Percentiles rank a stretch among this genome's conserved stretches.
Evolutionary conservation across 345 rosid genomes (phyloP).

Genomic region (Passiflora organensis): DNA sequence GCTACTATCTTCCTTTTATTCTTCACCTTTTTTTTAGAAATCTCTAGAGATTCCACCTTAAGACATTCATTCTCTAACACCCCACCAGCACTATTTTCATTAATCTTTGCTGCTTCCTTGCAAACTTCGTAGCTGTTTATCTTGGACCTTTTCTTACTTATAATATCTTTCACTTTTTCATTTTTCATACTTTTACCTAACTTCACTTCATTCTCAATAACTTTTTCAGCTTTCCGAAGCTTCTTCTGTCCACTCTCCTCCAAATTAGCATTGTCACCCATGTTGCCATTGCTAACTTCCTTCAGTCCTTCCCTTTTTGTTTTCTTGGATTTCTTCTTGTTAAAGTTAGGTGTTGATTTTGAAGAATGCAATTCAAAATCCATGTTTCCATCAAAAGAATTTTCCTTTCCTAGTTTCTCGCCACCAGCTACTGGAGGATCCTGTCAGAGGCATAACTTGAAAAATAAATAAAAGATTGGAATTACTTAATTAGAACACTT

Average conservation of each 20-base stretch:
- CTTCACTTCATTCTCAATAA: constrained; percentile 8
- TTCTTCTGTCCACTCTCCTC: constrained; percentile 17
- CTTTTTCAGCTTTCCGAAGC: constrained; percentile 9
- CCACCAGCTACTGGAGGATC: constrained; percentile 28
- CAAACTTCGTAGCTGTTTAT: not conserved
- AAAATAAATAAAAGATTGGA: no score
- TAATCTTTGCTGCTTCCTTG: not conserved
- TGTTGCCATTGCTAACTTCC: constrained; percentile 13
- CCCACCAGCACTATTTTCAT: not conserved
- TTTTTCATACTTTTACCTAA: constrained; percentile 5
- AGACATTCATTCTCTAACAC: not conserved
- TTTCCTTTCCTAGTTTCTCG: constrained; percentile 48
- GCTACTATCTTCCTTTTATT: not conserved
- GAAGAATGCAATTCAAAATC: constrained; percentile 20
- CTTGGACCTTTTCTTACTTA: constrained; percentile 3
- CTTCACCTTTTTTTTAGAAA: not conserved
- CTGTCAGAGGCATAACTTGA: constrained; percentile 27
- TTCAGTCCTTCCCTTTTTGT: constrained; percentile 33
- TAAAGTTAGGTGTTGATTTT: constrained; percentile 10
- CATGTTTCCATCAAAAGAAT: constrained; percentile 37
- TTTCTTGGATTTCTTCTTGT: constrained; percentile 33
- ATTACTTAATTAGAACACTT: no score
- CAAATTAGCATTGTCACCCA: constrained; percentile 18
- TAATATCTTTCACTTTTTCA: not conserved
- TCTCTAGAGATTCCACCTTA: not conserved